phyloP scores from a whole-genome alignment of 306 rosid genomes.

The Elaeagnus macrophylla region DNA sequence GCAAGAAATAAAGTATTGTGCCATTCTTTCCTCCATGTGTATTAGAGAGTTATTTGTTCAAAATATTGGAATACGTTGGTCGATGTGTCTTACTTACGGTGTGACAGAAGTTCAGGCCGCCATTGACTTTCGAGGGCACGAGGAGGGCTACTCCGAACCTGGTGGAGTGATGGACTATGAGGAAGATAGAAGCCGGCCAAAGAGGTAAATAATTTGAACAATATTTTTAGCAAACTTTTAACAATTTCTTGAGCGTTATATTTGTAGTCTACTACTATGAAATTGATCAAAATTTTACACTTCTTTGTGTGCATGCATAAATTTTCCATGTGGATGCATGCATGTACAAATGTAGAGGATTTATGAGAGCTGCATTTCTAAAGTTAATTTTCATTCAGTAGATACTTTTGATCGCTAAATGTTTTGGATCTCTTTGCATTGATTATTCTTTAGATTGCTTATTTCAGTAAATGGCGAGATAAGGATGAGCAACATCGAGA shows the following conservation, averaged over 20 bases:
- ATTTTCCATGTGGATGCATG: too few species aligned
- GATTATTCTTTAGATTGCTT: too few species aligned
- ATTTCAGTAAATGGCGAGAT: not conserved
- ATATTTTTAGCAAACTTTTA: too few species aligned
- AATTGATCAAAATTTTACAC: too few species aligned
- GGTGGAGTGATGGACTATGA: constrained; percentile 99
- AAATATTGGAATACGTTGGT: constrained; percentile 58
- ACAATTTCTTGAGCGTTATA: not conserved
- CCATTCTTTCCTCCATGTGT: not conserved
- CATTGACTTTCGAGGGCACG: constrained; percentile 92
- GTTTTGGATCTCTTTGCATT: too few species aligned
- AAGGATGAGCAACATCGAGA: not conserved
- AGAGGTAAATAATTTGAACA: constrained; percentile 48
- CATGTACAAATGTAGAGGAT: too few species aligned
- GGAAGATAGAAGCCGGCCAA: constrained; percentile 94
- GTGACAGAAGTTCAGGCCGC: constrained; percentile 99
- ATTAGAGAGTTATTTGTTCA: constrained; percentile 13
- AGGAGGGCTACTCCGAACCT: constrained; percentile 97
- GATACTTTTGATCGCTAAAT: too few species aligned
- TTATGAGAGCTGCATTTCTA: too few species aligned
- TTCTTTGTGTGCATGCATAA: too few species aligned
- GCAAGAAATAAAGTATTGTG: too few species aligned
- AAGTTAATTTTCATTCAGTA: too few species aligned
- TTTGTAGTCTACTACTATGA: too few species aligned
- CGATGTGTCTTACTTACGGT: constrained; percentile 96